These are phyloP conservation scores for Ensete glaucum DNA, from an alignment of 176 grass and related monocot species.

Conservation along the genomic window DNA sequence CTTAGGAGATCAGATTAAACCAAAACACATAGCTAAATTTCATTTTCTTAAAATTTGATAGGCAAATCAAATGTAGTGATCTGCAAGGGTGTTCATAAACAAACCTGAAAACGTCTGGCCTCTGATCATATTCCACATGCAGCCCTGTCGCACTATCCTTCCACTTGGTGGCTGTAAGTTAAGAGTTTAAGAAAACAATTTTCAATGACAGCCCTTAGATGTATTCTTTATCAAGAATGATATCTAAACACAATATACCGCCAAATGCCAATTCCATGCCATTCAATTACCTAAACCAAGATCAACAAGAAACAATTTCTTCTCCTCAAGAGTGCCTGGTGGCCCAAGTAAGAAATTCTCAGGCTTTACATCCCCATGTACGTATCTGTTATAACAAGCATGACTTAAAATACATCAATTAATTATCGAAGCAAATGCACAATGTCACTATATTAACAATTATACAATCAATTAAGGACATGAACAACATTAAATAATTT, in stretches of 20 bases:
- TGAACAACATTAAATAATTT: not conserved
- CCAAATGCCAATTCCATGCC: not conserved
- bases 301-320: constrained; percentile 16
- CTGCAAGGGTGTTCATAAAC: not conserved
- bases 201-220: not conserved
- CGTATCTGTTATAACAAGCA: not conserved
- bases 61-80: not conserved
- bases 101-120: constrained; percentile 1
- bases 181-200: not conserved
- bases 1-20: not conserved
- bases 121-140: constrained; percentile 10
- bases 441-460: not conserved
- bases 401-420: not conserved
- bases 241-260: not conserved
- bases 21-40: not conserved
- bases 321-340: constrained; percentile 5
- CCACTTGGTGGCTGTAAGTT: constrained; percentile 1
- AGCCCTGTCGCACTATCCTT: not conserved
- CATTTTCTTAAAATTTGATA: not conserved
- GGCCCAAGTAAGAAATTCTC: constrained; percentile 11
- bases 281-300: constrained; percentile 1
- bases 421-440: not conserved
- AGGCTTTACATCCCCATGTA: constrained; percentile 13
- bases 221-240: not conserved
- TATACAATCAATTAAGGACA: not conserved